Conservation (phyloP, 768 basidiomycete genomes). For the Suillus subluteus region DNA sequence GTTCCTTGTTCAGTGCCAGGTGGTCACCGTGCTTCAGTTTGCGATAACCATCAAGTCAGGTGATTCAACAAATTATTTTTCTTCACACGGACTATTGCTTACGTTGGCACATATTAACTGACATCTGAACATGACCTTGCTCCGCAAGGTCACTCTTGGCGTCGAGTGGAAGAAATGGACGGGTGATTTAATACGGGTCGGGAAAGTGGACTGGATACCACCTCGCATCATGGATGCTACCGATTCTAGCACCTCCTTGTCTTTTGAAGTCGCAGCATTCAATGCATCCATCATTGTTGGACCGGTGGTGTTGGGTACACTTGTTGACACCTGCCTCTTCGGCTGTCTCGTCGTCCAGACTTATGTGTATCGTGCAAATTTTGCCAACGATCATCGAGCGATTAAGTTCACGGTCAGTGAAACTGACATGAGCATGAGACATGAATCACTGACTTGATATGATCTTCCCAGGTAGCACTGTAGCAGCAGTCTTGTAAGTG, state of each 20-base stretch:
- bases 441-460: not conserved
- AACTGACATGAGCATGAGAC: not conserved
- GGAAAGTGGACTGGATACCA: not conserved
- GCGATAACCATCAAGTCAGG: too few relatives aligned
- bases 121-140: too few relatives aligned
- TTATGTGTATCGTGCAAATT: constrained; percentile 30
- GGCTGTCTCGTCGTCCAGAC: constrained; percentile 30
- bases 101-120: too few relatives aligned
- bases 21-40: too few relatives aligned
- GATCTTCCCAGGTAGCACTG: constrained; percentile 3
- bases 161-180: not conserved
- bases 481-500: constrained; percentile 9
- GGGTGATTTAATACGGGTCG: not conserved
- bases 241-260: not conserved
- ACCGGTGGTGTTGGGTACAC: constrained; percentile 25
- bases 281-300: constrained; percentile 20
- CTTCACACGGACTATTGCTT: too few relatives aligned
- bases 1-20: too few relatives aligned
- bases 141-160: not conserved
- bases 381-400: constrained; percentile 19
- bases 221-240: not conserved
- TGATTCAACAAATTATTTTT: too few relatives aligned
- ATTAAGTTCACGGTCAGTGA: constrained; percentile 24
- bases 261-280: not conserved
- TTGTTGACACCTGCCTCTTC: constrained; percentile 27